Base-by-base conservation (phyloP, 2,329 filamentous ascomycete species). In the Exophiala lecanii-corni region DNA sequence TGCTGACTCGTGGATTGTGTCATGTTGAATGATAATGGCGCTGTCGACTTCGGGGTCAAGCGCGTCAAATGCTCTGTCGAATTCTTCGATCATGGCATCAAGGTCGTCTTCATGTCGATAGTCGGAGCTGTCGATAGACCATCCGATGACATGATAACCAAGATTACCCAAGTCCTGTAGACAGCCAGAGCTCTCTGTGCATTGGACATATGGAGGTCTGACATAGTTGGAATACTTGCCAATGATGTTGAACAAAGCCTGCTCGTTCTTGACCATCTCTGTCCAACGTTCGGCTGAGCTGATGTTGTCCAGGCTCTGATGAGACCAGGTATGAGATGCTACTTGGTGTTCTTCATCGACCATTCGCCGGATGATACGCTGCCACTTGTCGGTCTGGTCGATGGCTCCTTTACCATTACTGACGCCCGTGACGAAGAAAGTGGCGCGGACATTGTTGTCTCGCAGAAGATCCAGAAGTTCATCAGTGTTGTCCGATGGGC, bases 391-490 rank as follows among this genome's bases (percentile, higher is more conserved):
- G 7, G 60, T 59, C 3, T 62, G 48, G 44, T 71, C 67, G 12
- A 72, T 70, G 9, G 56, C 44, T 12, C 70, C 71, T 47, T 67
- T 69, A 13, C 61, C 66, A 35, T 68, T 71, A 49, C 70, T 71
- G 39, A 69, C 62, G 3, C 71, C 71, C 9, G 66, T 78, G 48
- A 84, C 69, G 61, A 84, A 84, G 59, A 86, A 86, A 2, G 82
- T 85, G 2, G 79, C 81, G 51, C 77, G 81, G 10, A 77, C 79
- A 19, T 73, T 66, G 56, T 82, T 80, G 18, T 64, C 67, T 46
- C 72, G 70, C 34, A 85, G 69, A 41, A 81, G 67, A 55, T 84
- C 75, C 9, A 84, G 68, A 9, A 85, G 70, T 47, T 80, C 73
- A 30, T 64, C 62, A 1, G 81, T 84, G 60, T 79, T 82, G 15